phyloP scores from a whole-genome alignment of 768 basidiomycete genomes.

The Chiua virens region DNA sequence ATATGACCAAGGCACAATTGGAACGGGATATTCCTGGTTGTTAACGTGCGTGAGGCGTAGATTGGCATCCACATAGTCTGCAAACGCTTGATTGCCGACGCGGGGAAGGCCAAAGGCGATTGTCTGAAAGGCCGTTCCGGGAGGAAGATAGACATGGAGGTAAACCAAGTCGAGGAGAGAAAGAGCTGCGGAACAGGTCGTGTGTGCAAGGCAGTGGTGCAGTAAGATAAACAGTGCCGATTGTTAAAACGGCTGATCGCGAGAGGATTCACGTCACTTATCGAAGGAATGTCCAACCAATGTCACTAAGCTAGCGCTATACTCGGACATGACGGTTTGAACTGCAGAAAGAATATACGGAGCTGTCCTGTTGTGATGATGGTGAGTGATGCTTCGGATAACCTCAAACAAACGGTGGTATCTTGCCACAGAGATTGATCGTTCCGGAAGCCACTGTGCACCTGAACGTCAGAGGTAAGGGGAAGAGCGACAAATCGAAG shows the following conservation, averaged over 20 bases:
- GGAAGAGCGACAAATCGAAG: conserved; percentile 45
- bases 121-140: conserved; percentile 26
- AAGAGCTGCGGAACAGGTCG: conserved; percentile 40
- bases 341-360: conserved; percentile 41
- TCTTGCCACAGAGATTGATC: conserved; percentile 37
- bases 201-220: background rate
- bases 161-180: conserved; percentile 37
- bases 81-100: too few species aligned
- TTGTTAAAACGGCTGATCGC: background rate
- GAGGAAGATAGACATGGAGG: conserved; percentile 34
- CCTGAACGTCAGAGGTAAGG: conserved; percentile 39
- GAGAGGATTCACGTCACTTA: conserved; percentile 13
- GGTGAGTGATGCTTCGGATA: conserved; percentile 7
- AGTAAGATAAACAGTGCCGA: too few species aligned
- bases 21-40: conserved; percentile 44
- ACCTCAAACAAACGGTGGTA: background rate
- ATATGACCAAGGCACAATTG: conserved; percentile 31
- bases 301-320: conserved; percentile 38
- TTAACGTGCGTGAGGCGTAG: conserved; percentile 51
- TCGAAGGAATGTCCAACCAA: conserved; percentile 43
- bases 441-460: conserved; percentile 46
- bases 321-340: conserved; percentile 35
- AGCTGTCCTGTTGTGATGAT: conserved; percentile 33
- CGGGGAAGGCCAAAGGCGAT: conserved; percentile 35
- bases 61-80: conserved; percentile 51